Conservation (phyloP, 2,329 filamentous ascomycete genomes). For the Calonectria crousiana region DNA sequence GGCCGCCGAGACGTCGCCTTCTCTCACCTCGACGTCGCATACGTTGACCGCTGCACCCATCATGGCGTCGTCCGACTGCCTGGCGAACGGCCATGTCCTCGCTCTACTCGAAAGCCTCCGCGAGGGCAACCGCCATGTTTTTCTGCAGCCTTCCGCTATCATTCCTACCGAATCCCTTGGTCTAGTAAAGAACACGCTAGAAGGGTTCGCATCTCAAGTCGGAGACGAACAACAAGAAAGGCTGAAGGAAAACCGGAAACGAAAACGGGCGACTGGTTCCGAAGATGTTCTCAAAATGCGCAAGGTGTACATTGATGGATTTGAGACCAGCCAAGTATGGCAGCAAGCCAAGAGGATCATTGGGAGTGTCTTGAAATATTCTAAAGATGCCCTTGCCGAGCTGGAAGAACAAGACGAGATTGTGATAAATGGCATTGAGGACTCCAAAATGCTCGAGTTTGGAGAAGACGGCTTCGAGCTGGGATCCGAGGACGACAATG, state of each 20-base stretch:
- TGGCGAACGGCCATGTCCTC: constrained; percentile 53
- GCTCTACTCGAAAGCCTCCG: constrained; percentile 69
- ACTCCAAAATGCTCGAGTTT: constrained; percentile 42
- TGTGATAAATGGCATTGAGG: constrained; percentile 40
- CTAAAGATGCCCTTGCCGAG: constrained; percentile 60
- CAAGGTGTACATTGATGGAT: constrained; percentile 87
- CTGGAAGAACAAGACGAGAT: constrained; percentile 65
- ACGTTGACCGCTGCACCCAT: constrained; percentile 67
- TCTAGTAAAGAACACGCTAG: constrained; percentile 84
- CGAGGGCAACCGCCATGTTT: constrained; percentile 74
- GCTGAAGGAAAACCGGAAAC: constrained; percentile 79
- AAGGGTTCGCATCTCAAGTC: constrained; percentile 80
- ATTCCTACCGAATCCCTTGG: constrained; percentile 78
- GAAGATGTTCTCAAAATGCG: constrained; percentile 78
- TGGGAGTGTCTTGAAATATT: constrained; percentile 63
- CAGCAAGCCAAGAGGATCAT: constrained; percentile 91
- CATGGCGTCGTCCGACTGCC: constrained; percentile 55
- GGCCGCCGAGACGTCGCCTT: constrained; percentile 64
- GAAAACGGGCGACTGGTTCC: constrained; percentile 73
- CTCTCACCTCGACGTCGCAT: constrained; percentile 73
- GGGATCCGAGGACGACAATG: constrained; percentile 46
- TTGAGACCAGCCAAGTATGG: constrained; percentile 91
- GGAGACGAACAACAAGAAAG: constrained; percentile 78
- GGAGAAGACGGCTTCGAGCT: constrained; percentile 48
- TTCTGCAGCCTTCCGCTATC: constrained; percentile 78